These are phyloP conservation scores for Exophiala spinifera DNA, from an alignment of 2,329 filamentous ascomycete species.

Conservation along the genomic window DNA sequence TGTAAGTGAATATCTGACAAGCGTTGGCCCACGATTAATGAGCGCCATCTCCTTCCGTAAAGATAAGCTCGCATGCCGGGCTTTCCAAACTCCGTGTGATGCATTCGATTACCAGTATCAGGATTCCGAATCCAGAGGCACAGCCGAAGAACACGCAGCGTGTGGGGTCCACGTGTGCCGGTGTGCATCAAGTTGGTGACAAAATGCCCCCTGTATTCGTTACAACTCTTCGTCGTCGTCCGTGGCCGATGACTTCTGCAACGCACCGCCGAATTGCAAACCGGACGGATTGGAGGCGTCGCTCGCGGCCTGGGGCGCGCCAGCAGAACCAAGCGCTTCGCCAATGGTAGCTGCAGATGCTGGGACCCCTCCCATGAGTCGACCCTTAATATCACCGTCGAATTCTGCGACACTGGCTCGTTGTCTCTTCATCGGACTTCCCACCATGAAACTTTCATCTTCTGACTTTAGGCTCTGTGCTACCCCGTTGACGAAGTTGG, in stretches of 20 bases:
- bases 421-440: constrained; percentile 48
- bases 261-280: constrained; percentile 27
- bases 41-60: background rate
- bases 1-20: background rate
- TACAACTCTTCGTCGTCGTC: constrained; percentile 30
- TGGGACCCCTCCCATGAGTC: constrained; percentile 40
- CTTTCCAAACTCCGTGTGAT: background rate
- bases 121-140: background rate
- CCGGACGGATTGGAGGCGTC: constrained; percentile 25
- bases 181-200: too few relatives aligned
- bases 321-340: constrained; percentile 29
- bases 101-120: background rate
- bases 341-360: constrained; percentile 34
- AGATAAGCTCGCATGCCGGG: background rate
- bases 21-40: background rate
- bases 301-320: constrained; percentile 16
- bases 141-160: too few relatives aligned
- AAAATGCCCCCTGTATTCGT: background rate
- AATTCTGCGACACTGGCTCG: constrained; percentile 44
- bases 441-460: constrained; percentile 36
- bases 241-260: constrained; percentile 19
- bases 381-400: constrained; percentile 40
- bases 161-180: too few relatives aligned
- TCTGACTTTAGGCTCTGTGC: constrained; percentile 31
- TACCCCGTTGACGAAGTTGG: constrained; percentile 16